Evolutionary conservation across 768 basidiomycete species (phyloP).

Genomic region (Clathrus columnatus): DNA sequence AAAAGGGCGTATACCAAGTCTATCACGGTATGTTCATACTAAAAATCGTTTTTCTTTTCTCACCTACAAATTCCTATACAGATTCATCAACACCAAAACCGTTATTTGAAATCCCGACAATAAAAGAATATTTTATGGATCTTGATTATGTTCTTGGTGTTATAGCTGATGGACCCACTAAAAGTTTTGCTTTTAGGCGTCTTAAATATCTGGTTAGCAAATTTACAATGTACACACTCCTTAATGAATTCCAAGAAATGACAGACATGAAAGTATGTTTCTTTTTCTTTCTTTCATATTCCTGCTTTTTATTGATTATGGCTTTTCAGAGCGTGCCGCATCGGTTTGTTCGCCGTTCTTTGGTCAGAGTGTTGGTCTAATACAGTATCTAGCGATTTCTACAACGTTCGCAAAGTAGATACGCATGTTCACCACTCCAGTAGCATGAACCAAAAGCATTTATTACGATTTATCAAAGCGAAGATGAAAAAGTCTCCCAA

Average conservation of each 20-base stretch:
- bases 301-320: neutral
- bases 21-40: conserved; percentile 30
- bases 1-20: conserved; percentile 86
- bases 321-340: conserved; percentile 73
- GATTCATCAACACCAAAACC: conserved; percentile 45
- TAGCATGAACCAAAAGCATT: conserved; percentile 99
- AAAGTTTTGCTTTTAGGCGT: conserved; percentile 88
- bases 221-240: conserved; percentile 84
- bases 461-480: conserved; percentile 96
- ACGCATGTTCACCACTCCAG: conserved; percentile 99
- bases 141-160: conserved; percentile 86
- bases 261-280: conserved; percentile 87
- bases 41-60: conserved; percentile 9
- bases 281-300: neutral
- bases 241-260: conserved; percentile 91
- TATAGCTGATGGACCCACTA: conserved; percentile 91
- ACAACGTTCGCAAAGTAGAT: conserved; percentile 96
- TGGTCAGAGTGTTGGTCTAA: neutral
- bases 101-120: conserved; percentile 68
- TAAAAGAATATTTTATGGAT: conserved; percentile 94
- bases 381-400: conserved; percentile 67
- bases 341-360: conserved; percentile 39
- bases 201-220: conserved; percentile 89
- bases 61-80: conserved; percentile 11
- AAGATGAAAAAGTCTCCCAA: conserved; percentile 88